phyloP scores from a whole-genome alignment of 1,284 basidiomycete genomes.

The Cutaneotrichosporon sp. region DNA sequence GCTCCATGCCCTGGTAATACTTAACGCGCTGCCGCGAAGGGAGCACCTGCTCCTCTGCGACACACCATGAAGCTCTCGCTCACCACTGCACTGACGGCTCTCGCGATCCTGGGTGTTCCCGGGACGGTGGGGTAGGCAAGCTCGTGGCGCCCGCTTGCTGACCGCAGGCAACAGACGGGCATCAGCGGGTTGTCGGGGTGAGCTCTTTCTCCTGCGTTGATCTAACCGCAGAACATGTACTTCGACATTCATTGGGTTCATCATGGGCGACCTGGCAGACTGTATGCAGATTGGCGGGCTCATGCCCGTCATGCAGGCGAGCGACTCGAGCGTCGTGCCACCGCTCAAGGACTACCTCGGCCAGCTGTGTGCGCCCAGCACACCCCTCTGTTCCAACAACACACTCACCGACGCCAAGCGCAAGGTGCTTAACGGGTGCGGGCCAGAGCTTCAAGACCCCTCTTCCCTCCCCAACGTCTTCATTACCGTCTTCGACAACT shows the following conservation, averaged over 20 bases:
- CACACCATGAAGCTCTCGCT: too few species aligned
- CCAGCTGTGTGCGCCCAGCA: slow-evolving; percentile 30
- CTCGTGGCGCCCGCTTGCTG: too few species aligned
- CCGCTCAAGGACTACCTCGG: slow-evolving; percentile 35
- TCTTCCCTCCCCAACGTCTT: slow-evolving; percentile 30
- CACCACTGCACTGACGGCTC: too few species aligned
- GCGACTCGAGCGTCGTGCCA: slow-evolving; percentile 25
- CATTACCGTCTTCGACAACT: slow-evolving; percentile 23
- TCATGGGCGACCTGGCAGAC: background rate
- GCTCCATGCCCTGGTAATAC: too few species aligned
- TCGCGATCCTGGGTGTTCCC: too few species aligned
- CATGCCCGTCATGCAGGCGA: slow-evolving; percentile 22
- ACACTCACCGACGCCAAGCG: slow-evolving; percentile 30
- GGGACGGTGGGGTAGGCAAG: too few species aligned
- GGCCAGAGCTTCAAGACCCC: slow-evolving; percentile 5
- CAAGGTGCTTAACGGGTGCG: slow-evolving; percentile 2
- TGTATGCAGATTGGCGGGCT: slow-evolving; percentile 35
- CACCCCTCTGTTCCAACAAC: slow-evolving; percentile 36
- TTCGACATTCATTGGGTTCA: background rate
- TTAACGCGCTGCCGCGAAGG: too few species aligned
- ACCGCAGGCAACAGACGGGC: too few species aligned
- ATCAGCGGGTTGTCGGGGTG: too few species aligned
- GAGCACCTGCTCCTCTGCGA: too few species aligned
- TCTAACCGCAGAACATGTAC: background rate
- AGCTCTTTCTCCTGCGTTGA: too few species aligned